Percentiles rank a stretch among this genome's conserved stretches.
Evolutionary conservation across 371 early-diverging fungal species (phyloP).

Genomic region (Phascolomyces articulosus): DNA sequence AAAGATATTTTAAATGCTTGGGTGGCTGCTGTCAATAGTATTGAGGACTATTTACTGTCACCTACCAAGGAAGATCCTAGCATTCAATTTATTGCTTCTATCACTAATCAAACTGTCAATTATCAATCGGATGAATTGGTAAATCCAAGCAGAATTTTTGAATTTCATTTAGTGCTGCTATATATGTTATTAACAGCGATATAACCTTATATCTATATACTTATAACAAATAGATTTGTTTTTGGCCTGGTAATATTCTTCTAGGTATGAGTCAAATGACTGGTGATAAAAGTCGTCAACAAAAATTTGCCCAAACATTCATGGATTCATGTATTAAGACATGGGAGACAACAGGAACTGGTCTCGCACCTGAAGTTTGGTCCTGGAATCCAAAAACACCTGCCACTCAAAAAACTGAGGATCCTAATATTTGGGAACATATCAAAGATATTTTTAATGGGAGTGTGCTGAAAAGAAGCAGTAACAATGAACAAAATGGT

Average conservation of each 20-base stretch:
- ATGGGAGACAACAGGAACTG: slow-evolving; percentile 41
- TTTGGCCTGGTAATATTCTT: slow-evolving; percentile 48
- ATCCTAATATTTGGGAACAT: neutral
- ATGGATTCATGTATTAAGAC: slow-evolving; percentile 41
- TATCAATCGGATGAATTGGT: slow-evolving; percentile 46
- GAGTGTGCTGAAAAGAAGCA: neutral
- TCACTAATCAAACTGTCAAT: slow-evolving; percentile 17
- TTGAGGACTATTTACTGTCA: slow-evolving; percentile 49
- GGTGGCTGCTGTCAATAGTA: slow-evolving; percentile 47
- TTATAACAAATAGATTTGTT: slow-evolving; percentile 35
- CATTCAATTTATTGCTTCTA: slow-evolving; percentile 39
- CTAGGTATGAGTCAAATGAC: slow-evolving; percentile 24
- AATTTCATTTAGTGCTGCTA: neutral
- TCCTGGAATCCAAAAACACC: slow-evolving; percentile 38
- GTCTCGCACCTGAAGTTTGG: slow-evolving; percentile 47
- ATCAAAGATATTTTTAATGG: neutral
- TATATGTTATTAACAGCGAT: too few relatives aligned
- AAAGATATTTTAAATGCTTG: slow-evolving; percentile 43
- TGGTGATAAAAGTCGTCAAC: slow-evolving; percentile 2
- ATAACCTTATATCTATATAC: neutral
- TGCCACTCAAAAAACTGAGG: slow-evolving; percentile 13
- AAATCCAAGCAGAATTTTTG: slow-evolving; percentile 7
- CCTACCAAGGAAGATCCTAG: slow-evolving; percentile 31
- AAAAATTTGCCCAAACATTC: slow-evolving; percentile 30
- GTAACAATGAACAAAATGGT: neutral